Evolutionary conservation across 495 filamentous ascomycete genomes (phyloP), one percentile per base, ranked within the genome.

Genomic region (Daldinia concentrica): DNA sequence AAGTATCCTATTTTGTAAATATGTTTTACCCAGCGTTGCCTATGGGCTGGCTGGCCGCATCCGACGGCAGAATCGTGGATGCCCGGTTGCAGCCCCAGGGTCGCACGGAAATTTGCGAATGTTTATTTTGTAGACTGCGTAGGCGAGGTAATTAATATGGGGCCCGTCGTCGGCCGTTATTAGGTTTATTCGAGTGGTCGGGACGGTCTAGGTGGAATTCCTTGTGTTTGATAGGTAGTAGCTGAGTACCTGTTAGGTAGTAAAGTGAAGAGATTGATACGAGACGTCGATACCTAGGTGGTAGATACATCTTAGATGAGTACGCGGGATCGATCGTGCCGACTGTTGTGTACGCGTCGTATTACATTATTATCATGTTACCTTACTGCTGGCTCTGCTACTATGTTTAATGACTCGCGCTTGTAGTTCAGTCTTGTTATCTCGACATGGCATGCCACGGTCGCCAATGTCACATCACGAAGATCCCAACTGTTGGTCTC

Each of bases 21-120:
- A 36, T 41, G 39, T 41, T 41, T 41, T 51, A 51, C 45, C 45
- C 24, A 51, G 45, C 8, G 45, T 8, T 12, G 56, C 69, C 69
- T 64, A 72, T 24, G 55, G 29, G 68, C 62, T 59, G 32, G 69
- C 30, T 22, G n/a, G 55, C 34, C 55, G 50, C n/a, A 67, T 29
- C 64, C 60, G 69, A 68, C 64, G 55, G 64, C 58, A 67, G 58
- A 67, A 72, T 54, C 17, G 19, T 24, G 48, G 50, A 26, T 19
- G 7, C 5, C 26, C 26, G 51, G 63, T 63, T 55, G 41, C 64
- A 64, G 69, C 64, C 64, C 60, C 69, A 64, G 55, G 59, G 64
- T 68, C 11, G 64, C 54, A 36, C 43, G 34, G 3, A 14, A 14
- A 36, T 14, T 36, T 36, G 34, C 32, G 29, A 6, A 11, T 32